These are phyloP conservation scores for Yarrowia bubula DNA, from an alignment of 805 yeast species.

Conservation along the genomic window DNA sequence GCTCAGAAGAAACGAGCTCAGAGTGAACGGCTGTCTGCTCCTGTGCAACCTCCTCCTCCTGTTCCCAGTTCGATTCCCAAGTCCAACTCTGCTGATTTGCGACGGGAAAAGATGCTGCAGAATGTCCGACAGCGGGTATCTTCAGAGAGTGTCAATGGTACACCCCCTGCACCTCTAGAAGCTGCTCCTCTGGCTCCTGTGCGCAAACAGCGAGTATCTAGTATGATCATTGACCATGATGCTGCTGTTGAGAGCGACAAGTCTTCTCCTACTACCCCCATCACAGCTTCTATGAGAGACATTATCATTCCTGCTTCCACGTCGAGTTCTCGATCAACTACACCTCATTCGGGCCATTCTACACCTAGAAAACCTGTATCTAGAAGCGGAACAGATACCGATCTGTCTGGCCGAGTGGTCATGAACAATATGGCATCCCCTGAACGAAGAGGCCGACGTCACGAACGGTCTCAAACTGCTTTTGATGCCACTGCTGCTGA, in stretches of 20 bases:
- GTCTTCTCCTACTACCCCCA: background rate
- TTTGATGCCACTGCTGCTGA: background rate
- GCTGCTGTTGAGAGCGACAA: background rate
- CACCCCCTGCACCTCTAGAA: background rate
- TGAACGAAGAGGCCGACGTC: constrained; percentile 1
- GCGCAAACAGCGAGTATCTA: background rate
- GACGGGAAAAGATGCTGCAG: background rate
- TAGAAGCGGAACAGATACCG: background rate
- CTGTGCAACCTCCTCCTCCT: background rate
- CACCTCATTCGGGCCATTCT: background rate
- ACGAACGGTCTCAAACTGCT: background rate
- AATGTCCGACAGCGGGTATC: background rate
- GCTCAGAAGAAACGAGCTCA: background rate
- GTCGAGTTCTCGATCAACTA: background rate
- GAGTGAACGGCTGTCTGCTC: background rate
- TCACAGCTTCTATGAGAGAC: background rate
- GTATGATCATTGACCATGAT: background rate
- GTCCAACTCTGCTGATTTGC: background rate
- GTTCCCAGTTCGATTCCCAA: background rate
- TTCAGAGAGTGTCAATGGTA: background rate
- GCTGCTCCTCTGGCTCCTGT: background rate
- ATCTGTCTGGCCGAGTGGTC: background rate
- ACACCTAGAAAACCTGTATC: constrained; percentile 5
- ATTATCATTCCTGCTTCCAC: background rate
- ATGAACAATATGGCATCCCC: constrained; percentile 3